Conservation (phyloP, 805 yeast genomes). For the Teunomyces panamensis region DNA sequence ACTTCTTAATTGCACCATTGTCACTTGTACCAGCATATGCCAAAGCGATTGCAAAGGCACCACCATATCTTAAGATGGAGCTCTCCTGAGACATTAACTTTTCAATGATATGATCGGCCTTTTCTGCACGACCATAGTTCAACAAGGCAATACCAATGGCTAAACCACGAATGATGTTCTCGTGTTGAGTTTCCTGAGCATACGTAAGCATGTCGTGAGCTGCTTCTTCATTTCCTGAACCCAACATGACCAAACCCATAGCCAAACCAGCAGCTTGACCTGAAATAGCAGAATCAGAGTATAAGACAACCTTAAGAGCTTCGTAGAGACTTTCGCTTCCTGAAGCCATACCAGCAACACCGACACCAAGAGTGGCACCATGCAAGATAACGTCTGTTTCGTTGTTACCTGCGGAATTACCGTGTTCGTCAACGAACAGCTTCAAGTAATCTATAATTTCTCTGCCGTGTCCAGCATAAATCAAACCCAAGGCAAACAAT, state of each 20-base stretch:
- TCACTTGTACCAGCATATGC: conserved; percentile 97
- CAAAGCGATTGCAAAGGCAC: conserved; percentile 87
- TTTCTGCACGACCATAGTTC: conserved; percentile 80
- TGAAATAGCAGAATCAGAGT: conserved; percentile 87
- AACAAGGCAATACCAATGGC: conserved; percentile 86
- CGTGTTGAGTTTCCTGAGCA: conserved; percentile 95
- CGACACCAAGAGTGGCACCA: conserved; percentile 94
- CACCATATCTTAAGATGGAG: conserved; percentile 89
- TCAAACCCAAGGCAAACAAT: conserved; percentile 85
- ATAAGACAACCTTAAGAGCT: conserved; percentile 77
- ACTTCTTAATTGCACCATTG: conserved; percentile 78
- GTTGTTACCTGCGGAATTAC: conserved; percentile 61
- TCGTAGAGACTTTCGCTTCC: conserved; percentile 72
- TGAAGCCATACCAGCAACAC: conserved; percentile 96
- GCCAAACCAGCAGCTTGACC: conserved; percentile 96
- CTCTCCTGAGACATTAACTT: conserved; percentile 70
- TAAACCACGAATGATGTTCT: conserved; percentile 89
- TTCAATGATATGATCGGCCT: conserved; percentile 68
- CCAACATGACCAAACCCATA: conserved; percentile 94
- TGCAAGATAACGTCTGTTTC: conserved; percentile 83
- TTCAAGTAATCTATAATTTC: conserved; percentile 80
- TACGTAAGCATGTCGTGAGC: conserved; percentile 79
- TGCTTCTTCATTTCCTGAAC: conserved; percentile 73
- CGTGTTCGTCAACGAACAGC: conserved; percentile 63
- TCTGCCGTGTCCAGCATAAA: conserved; percentile 94